Conservation (phyloP, 441 rosid species). For the Erodium trifolium region DNA sequence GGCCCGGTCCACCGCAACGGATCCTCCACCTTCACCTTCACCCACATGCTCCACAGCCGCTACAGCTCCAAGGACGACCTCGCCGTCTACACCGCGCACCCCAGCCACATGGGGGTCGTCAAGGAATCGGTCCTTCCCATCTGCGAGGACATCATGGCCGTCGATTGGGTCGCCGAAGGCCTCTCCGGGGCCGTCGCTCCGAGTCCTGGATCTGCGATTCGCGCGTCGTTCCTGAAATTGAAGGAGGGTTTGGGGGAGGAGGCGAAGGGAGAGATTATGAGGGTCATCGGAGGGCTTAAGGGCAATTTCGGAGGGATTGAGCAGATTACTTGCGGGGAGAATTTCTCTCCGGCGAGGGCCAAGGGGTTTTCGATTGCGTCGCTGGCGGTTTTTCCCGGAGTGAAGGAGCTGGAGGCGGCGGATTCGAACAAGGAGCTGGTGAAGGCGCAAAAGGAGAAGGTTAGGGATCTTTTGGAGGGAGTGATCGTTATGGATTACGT, state of each 20-base stretch:
- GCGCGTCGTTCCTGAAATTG: slow-evolving; percentile 44
- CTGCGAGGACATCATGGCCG: slow-evolving; percentile 37
- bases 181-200: slow-evolving; percentile 28
- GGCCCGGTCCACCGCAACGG: slow-evolving; percentile 40
- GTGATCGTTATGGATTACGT: slow-evolving; percentile 56
- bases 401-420: slow-evolving; percentile 42
- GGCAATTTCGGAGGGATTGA: slow-evolving; percentile 36
- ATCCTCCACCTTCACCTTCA: slow-evolving; percentile 44
- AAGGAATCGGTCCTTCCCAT: slow-evolving; percentile 42
- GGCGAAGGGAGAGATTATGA: slow-evolving; percentile 42
- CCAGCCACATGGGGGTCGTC: slow-evolving; percentile 50
- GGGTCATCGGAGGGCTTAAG: slow-evolving; percentile 41
- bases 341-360: slow-evolving; percentile 24
- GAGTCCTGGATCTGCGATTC: slow-evolving; percentile 42
- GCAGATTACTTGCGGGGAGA: slow-evolving; percentile 61
- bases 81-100: slow-evolving; percentile 45
- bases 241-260: slow-evolving; percentile 38
- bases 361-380: slow-evolving; percentile 70
- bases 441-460: slow-evolving; percentile 43
- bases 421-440: slow-evolving; percentile 39
- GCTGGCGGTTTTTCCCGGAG: slow-evolving; percentile 45
- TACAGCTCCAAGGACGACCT: slow-evolving; percentile 59
- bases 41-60: slow-evolving; percentile 26
- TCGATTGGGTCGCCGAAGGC: slow-evolving; percentile 63
- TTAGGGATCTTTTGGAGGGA: slow-evolving; percentile 51